Evolutionary conservation across 208 protist species (phyloP), one percentile per base, ranked within the genome.

Genomic region (Trypanosoma avium): DNA sequence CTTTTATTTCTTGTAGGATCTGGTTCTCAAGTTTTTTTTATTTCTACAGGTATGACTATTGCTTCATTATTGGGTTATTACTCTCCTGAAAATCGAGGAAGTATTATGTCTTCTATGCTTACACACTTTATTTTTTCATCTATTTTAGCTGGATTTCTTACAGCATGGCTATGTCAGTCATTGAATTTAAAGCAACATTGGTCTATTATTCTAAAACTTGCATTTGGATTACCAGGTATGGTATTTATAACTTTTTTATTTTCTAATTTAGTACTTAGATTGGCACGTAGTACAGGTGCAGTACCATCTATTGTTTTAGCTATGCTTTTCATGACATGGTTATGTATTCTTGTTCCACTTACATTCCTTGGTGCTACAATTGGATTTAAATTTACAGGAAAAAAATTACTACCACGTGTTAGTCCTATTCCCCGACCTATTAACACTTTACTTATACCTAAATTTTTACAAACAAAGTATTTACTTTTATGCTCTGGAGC

Each of bases 341-440:
- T 95, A 21, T 72, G 81, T 53, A 77, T 98, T 60, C 94, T 86
- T 8, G 43, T 96, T 8, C 96, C 96, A 40, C 74, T 98, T 0
- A 79, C 86, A 6, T 97, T 97, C 46, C 43, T 88, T 3, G 93
- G 94, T 22, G 53, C 64, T 21, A 96, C 89, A 62, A 82, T 96
- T 54, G 94, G 87, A 13, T 97, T 85, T 45, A 88, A 84, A 26
- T 75, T 85, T 36, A 8, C 3, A 26, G n/a, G 27, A 9, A 47
- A 74, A n/a, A 72, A 92, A 61, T 46, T 65, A 29, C 85, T 82
- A 22, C 65, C 90, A 2, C 40, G 61, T 15, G 81, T 81, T 33
- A 97, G 95, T 49, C 77, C 81, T 48, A 97, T 98, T 19, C 92
- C 91, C 5, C 70, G 96, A 29, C 79, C 93, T 60, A 79, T 97